Evolutionary conservation across 768 basidiomycete species (phyloP).

Genomic region (Suillus cothurnatus): DNA sequence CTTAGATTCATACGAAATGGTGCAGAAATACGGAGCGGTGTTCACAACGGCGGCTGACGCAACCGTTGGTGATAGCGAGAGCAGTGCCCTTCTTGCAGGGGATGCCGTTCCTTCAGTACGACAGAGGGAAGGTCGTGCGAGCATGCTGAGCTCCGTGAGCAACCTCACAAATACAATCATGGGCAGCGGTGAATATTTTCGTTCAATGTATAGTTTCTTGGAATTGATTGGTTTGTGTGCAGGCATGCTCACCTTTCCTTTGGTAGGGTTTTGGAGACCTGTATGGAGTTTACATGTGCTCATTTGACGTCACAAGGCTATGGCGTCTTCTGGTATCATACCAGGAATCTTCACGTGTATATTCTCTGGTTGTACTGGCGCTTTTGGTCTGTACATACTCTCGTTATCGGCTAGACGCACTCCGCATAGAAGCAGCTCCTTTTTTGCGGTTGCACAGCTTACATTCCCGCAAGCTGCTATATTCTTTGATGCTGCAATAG

Average conservation of each 20-base stretch:
- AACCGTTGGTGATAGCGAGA: constrained; percentile 43
- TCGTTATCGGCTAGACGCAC: constrained; percentile 80
- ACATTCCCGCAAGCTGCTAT: constrained; percentile 88
- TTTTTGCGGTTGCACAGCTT: constrained; percentile 79
- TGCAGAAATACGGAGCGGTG: constrained; percentile 67
- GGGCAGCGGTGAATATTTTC: constrained; percentile 68
- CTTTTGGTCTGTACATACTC: constrained; percentile 88
- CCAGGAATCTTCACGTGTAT: constrained; percentile 89
- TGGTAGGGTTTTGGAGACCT: constrained; percentile 48
- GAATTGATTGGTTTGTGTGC: constrained; percentile 8
- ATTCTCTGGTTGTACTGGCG: constrained; percentile 74
- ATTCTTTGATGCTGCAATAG: constrained; percentile 93
- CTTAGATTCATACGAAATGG: constrained; percentile 56
- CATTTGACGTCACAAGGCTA: constrained; percentile 53
- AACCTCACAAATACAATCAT: constrained; percentile 91
- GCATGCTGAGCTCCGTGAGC: constrained; percentile 66
- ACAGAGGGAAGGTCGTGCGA: constrained; percentile 66
- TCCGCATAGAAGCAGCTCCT: constrained; percentile 75
- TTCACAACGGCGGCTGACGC: constrained; percentile 32
- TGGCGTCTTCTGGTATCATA: constrained; percentile 88
- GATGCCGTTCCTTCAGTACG: constrained; percentile 26
- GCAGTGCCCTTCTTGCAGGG: constrained; percentile 58
- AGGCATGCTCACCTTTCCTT: constrained; percentile 90
- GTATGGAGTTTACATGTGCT: neutral
- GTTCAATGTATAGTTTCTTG: neutral